phyloP scores from a whole-genome alignment of 805 yeast species.

The Starmera dryadoides region DNA sequence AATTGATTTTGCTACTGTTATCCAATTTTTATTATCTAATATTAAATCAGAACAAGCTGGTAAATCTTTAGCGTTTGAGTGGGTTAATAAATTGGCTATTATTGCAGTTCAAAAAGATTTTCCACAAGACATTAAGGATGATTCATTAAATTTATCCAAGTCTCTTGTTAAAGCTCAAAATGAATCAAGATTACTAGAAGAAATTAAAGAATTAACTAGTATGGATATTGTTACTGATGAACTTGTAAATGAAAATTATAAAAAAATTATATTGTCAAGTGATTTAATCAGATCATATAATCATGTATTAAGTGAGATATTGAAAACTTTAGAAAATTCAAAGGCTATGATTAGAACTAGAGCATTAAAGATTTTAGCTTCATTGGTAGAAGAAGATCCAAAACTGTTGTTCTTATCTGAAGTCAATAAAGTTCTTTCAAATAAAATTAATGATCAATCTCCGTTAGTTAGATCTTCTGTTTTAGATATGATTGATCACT shows the following conservation, averaged over 20 bases:
- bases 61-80: slow-evolving; percentile 10
- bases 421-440: slow-evolving; percentile 45
- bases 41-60: not conserved
- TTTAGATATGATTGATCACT: slow-evolving; percentile 53
- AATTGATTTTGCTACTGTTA: not conserved
- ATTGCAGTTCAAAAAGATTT: not conserved
- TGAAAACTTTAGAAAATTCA: slow-evolving; percentile 39
- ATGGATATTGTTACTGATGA: not conserved
- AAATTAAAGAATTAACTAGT: not conserved
- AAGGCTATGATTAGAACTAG: slow-evolving; percentile 49
- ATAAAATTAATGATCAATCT: slow-evolving; percentile 49
- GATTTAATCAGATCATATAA: slow-evolving; percentile 34
- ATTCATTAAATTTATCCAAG: not conserved
- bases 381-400: slow-evolving; percentile 46
- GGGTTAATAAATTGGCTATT: slow-evolving; percentile 9
- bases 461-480: slow-evolving; percentile 74
- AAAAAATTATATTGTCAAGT: slow-evolving; percentile 3
- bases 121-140: not conserved
- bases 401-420: slow-evolving; percentile 39
- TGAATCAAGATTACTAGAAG: not conserved
- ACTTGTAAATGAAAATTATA: not conserved
- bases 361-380: slow-evolving; percentile 58
- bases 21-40: slow-evolving; percentile 1
- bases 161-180: not conserved
- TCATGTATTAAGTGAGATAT: slow-evolving; percentile 40